These are phyloP conservation scores for Comarum palustre DNA, from an alignment of 306 rosid genomes.

Conservation along the genomic window DNA sequence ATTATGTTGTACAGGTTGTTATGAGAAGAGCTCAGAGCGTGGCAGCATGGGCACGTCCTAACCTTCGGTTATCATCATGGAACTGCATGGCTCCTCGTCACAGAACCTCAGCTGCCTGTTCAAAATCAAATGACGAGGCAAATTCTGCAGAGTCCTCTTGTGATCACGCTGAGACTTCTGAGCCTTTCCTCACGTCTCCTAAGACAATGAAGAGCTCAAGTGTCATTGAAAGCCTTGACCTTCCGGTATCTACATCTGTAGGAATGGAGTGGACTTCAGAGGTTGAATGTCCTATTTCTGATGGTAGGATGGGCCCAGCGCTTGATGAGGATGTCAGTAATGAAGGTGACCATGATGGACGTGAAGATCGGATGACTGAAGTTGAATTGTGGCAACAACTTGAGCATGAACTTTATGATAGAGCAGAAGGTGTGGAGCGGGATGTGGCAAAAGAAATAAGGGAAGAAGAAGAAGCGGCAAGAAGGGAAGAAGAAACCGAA, in stretches of 20 bases:
- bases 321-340: slow-evolving; percentile 30
- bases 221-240: slow-evolving; percentile 40
- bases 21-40: slow-evolving; percentile 91
- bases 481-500: slow-evolving; percentile 15
- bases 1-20: slow-evolving; percentile 53
- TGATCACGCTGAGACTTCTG: slow-evolving; percentile 34
- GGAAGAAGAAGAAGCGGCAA: slow-evolving; percentile 5
- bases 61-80: slow-evolving; percentile 70
- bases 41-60: slow-evolving; percentile 96
- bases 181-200: slow-evolving; percentile 47
- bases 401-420: slow-evolving; percentile 73
- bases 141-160: slow-evolving; percentile 35
- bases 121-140: slow-evolving; percentile 41
- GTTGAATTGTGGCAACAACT: slow-evolving; percentile 90
- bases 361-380: slow-evolving; percentile 66
- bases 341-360: slow-evolving; percentile 41
- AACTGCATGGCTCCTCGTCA: slow-evolving; percentile 92
- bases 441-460: slow-evolving; percentile 50
- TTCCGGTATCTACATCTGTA: slow-evolving; percentile 56
- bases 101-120: slow-evolving; percentile 37
- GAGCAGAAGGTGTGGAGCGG: slow-evolving; percentile 43
- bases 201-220: slow-evolving; percentile 34
- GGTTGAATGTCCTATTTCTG: slow-evolving; percentile 46
- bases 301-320: slow-evolving; percentile 39
- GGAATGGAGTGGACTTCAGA: slow-evolving; percentile 66